Conservation (phyloP, 305 asterid species). For the Fraxinus baroniana region DNA sequence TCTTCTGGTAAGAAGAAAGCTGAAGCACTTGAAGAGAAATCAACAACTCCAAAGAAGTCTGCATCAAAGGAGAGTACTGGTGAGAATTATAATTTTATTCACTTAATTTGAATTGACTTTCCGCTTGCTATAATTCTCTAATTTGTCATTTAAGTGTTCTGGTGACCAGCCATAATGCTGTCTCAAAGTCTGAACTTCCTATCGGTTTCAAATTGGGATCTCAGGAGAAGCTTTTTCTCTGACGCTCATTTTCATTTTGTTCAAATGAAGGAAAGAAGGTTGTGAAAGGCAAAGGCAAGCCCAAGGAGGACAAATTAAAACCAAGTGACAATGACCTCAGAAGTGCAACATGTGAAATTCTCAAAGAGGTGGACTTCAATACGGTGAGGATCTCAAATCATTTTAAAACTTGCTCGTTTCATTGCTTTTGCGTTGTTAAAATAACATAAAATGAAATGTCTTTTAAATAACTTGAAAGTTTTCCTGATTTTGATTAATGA, state of each 20-base stretch:
- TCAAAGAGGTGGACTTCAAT: slow-evolving; percentile 78
- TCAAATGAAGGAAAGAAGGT: slow-evolving; percentile 47
- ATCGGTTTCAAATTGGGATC: slow-evolving; percentile 15
- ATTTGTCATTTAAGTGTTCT: not conserved
- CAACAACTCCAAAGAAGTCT: slow-evolving; percentile 53
- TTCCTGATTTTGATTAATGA: not conserved
- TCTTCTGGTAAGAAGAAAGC: slow-evolving; percentile 64
- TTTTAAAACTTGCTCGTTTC: not conserved
- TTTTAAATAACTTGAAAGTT: not conserved
- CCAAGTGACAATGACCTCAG: slow-evolving; percentile 61
- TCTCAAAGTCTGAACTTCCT: slow-evolving; percentile 21
- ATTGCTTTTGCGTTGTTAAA: not conserved
- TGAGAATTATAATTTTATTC: slow-evolving; percentile 31
- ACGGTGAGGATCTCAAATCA: slow-evolving; percentile 36
- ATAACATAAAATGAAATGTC: not conserved
- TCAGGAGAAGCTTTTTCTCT: not conserved
- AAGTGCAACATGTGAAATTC: slow-evolving; percentile 53
- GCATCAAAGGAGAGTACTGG: slow-evolving; percentile 58
- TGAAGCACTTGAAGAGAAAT: slow-evolving; percentile 48
- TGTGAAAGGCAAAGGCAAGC: slow-evolving; percentile 50
- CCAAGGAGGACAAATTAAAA: slow-evolving; percentile 40
- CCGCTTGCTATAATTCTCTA: not conserved
- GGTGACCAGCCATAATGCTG: slow-evolving; percentile 23
- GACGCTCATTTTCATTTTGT: slow-evolving; percentile 2
- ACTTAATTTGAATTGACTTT: slow-evolving; percentile 5